Evolutionary conservation across 1,284 basidiomycete species (phyloP), one percentile per base, ranked within the genome.

Genomic region (Microstroma glucosiphilum): DNA sequence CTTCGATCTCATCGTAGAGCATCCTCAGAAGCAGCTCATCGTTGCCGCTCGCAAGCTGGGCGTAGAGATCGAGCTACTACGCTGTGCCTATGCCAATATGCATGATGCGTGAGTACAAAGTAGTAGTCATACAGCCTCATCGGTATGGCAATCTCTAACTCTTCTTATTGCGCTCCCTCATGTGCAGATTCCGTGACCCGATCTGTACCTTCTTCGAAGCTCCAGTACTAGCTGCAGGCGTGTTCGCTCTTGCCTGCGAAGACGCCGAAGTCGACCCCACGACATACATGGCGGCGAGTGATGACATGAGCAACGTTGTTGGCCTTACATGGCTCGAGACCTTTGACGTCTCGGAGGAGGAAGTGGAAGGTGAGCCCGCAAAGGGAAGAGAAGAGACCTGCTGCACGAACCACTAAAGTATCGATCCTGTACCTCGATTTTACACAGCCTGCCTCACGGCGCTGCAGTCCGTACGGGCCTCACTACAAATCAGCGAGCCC

Each of bases 1-100:
- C 81, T 96, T 96, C 76, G 92, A 96, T 79, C 88, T 93, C 75
- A 85, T 88, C 41, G 86, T 92, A 21, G 86, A 87, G 64, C 91
- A 87, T 69, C 90, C 91, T 21, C 91, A 92, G 48, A 69, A 73
- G 57, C 63, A 70, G 17, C 66, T 75, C 4, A 67, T 75, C 51
- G 71, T 69, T 25, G 73, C 75, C 2, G 67, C 69, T 21, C 68
- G 65, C 41, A 59, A 60, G 23, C 59, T 77, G 30, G 64, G 56
- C 37, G 72, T 71, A 40, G 65, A 72, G 21, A 58, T 64, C 15
- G 19, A 62, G 6, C 48, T 72, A 25, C 64, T 71, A 11, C 66
- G 61, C 62, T 19, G 60, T 57, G 17, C 42, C 37, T 15, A 40
- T 49, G 40, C 59, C 49, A 0, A 25, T 56, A 6, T 62, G 43